Conservation (phyloP, 495 filamentous ascomycete species). For the Penicillium verhagenii region DNA sequence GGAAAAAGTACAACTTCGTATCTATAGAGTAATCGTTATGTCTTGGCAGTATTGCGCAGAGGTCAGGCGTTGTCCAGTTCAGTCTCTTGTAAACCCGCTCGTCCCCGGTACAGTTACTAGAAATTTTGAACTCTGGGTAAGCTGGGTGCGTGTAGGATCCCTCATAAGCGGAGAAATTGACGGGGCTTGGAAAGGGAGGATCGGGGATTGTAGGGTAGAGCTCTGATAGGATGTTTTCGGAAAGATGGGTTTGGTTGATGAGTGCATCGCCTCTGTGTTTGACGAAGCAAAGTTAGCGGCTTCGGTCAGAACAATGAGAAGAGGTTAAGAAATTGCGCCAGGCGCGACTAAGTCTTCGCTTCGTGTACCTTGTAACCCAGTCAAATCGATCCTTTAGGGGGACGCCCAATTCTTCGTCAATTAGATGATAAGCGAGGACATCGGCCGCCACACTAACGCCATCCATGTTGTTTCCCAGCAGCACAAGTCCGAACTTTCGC, state of each 20-base stretch:
- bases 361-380: slow-evolving; percentile 10
- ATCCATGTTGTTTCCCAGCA: slow-evolving; percentile 12
- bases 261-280: slow-evolving; percentile 5
- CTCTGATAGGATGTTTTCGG: slow-evolving; percentile 6
- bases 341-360: no score
- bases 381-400: slow-evolving; percentile 3
- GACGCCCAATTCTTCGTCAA: slow-evolving; percentile 7
- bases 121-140: slow-evolving; percentile 5
- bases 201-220: slow-evolving; percentile 5
- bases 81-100: neutral
- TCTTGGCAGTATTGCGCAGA: neutral
- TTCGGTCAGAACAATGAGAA: no score
- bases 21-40: neutral
- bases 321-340: no score
- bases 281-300: neutral
- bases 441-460: slow-evolving; percentile 5
- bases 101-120: slow-evolving; percentile 1
- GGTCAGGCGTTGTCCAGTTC: neutral
- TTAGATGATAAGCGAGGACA: slow-evolving; percentile 10
- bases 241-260: slow-evolving; percentile 6
- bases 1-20: slow-evolving; percentile 1
- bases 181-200: slow-evolving; percentile 7
- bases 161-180: slow-evolving; percentile 8
- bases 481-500: slow-evolving; percentile 7
- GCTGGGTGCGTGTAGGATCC: slow-evolving; percentile 9